phyloP scores from a whole-genome alignment of 345 rosid genomes.

The Syzygium oleosum region DNA sequence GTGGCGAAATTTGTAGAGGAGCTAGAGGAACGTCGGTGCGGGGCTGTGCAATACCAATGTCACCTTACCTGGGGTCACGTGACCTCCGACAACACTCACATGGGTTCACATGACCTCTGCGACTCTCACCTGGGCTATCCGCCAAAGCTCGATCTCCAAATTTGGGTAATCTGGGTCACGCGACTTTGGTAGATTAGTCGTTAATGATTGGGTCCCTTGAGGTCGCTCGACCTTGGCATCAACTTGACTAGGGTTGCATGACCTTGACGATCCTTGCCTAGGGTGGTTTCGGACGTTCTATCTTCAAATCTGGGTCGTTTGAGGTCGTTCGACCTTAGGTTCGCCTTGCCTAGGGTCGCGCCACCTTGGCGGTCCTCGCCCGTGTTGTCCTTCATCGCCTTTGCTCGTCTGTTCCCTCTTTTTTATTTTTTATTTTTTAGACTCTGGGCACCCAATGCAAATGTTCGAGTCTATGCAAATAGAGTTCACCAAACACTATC shows the following conservation, averaged over 20 bases:
- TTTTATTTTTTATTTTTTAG: not conserved
- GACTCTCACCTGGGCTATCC: not conserved
- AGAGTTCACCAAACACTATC: not conserved
- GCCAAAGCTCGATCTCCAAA: not conserved
- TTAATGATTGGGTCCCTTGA: not conserved
- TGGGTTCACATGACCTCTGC: not conserved
- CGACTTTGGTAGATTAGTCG: not conserved
- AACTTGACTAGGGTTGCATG: not conserved
- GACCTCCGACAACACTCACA: not conserved
- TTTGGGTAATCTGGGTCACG: not conserved
- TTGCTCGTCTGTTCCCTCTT: not conserved
- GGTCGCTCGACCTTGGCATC: accelerated
- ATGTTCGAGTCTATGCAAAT: not conserved
- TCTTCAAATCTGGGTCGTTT: not conserved
- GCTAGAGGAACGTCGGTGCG: not conserved
- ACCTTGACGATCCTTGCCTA: not conserved
- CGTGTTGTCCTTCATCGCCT: not conserved
- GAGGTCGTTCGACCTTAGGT: not conserved
- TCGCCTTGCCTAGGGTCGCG: not conserved
- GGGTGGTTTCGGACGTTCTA: not conserved
- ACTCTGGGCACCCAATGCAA: not conserved
- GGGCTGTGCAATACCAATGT: not conserved
- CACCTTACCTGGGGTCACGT: not conserved
- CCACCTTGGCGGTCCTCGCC: not conserved
- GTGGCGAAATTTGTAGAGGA: not conserved